These are phyloP conservation scores for Pythium dissimile DNA, from an alignment of 352 stramenopile species.

Conservation along the genomic window DNA sequence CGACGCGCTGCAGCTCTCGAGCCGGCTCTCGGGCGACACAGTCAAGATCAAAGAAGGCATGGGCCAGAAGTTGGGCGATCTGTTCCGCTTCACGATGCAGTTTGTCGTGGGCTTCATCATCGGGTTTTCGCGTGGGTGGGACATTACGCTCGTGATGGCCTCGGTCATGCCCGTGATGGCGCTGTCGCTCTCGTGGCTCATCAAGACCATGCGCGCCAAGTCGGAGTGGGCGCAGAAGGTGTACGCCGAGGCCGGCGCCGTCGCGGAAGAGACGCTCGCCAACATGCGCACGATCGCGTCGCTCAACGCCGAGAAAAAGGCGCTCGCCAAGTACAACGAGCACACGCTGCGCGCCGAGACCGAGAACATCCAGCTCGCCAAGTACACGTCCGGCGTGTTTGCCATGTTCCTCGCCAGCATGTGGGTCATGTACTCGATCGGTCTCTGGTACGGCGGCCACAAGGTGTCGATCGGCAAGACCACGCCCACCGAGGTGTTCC, in stretches of 20 bases:
- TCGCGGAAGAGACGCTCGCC: constrained; percentile 17
- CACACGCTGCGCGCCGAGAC: constrained; percentile 23
- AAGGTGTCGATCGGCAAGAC: constrained; percentile 31
- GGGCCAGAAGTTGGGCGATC: constrained; percentile 31
- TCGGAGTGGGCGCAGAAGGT: constrained; percentile 22
- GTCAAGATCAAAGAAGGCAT: constrained; percentile 42
- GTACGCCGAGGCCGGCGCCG: constrained; percentile 14
- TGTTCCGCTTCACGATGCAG: constrained; percentile 22
- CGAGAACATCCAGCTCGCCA: constrained; percentile 35
- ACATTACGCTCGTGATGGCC: constrained; percentile 30
- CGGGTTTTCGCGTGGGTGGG: constrained; percentile 28
- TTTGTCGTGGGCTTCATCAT: constrained; percentile 30
- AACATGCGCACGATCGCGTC: constrained; percentile 30
- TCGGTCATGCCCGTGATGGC: constrained; percentile 28
- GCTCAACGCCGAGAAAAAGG: constrained; percentile 23
- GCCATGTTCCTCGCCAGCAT: constrained; percentile 37
- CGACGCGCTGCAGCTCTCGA: constrained; percentile 26
- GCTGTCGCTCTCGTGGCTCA: constrained; percentile 21
- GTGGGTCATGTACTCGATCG: constrained; percentile 46
- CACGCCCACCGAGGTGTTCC: constrained; percentile 37
- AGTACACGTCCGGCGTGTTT: constrained; percentile 29
- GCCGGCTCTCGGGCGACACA: constrained; percentile 28
- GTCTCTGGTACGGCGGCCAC: constrained; percentile 53
- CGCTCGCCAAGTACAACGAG: constrained; percentile 22
- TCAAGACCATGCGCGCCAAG: constrained; percentile 21